Evolutionary conservation across 768 basidiomycete genomes (phyloP), one percentile per base, ranked within the genome.

Genomic region (Sporobolomyces phaffii): DNA sequence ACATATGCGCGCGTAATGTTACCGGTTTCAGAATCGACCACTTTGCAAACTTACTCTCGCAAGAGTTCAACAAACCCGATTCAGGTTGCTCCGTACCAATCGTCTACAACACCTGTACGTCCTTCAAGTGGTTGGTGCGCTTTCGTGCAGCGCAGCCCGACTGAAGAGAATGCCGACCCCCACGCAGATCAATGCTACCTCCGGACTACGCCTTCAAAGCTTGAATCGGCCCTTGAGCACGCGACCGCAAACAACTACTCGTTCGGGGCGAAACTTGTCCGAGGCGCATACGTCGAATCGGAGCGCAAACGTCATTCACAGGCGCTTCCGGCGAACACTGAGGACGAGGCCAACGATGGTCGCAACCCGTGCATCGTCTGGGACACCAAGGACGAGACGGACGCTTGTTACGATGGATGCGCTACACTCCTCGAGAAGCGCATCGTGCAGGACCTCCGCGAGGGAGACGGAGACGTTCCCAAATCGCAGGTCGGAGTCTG

Each of bases 181-280:
- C 50, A 8, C 5, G 13, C 49, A 64, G 62, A 71, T 49, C 72
- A 73, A 60, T 53, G 44, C 68, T 69, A 72, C 61, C 64, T 71
- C 26, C 52, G 59, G 29, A 65, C 71, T 24, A 72, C 74, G 7
- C 64, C 65, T 11, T 31, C 41, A 34, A 65, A 65, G 60, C 64
- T 76, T 45, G 52, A 62, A 14, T 68, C 48, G 1, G 48, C 70
- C 2, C 68, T 73, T 51, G 53, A 49, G 13, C 74, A 72, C 50
- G 75, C 75, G 43, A 52, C 68, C 3, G 38, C 47, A 9, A 57
- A 72, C 62, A 59, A 57, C 36, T 74, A 73, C 65, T 62, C 71
- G 9, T 73, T 75, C 59, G 75, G 75, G 15, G 70, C 72, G 54
- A 76, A 76, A 67, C 70, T 76, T 51, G 74, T 75, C 22, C 70